These are phyloP conservation scores for Leishmania major DNA, from an alignment of 208 protist species.

Conservation along the genomic window DNA sequence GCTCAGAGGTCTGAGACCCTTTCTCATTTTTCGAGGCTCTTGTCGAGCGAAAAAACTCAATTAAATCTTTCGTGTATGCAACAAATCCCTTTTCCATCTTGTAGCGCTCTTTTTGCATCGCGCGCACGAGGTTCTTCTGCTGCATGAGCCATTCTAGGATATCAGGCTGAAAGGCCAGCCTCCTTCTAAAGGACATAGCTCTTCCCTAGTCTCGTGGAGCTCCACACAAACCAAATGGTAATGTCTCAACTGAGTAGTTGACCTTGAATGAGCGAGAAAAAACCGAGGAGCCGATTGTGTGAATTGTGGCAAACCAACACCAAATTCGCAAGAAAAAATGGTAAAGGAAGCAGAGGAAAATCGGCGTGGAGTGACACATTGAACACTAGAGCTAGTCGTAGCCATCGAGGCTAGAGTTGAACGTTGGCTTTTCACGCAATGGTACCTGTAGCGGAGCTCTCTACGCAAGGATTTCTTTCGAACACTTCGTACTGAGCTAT, in stretches of 20 bases:
- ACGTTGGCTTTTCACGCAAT: not conserved
- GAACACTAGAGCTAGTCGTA: not conserved
- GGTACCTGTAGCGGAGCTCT: not conserved
- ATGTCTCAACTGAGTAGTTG: not conserved
- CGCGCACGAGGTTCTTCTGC: slow-evolving; percentile 41
- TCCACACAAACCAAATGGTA: not conserved
- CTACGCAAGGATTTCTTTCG: too few relatives aligned
- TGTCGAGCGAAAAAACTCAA: slow-evolving; percentile 38
- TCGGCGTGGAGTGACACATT: not conserved
- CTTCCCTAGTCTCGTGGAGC: slow-evolving; percentile 12
- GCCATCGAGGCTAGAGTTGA: not conserved
- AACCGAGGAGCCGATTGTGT: not conserved
- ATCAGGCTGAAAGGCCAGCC: slow-evolving; percentile 64
- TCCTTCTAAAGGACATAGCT: slow-evolving; percentile 37
- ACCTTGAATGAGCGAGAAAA: slow-evolving; percentile 2
- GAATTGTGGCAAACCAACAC: not conserved
- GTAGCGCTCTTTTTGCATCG: slow-evolving; percentile 55
- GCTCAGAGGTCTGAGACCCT: slow-evolving; percentile 5
- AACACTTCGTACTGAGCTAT: not conserved
- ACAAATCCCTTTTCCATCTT: slow-evolving; percentile 85
- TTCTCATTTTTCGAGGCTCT: slow-evolving; percentile 11
- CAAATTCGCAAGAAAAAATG: not conserved
- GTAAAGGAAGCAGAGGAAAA: too few relatives aligned
- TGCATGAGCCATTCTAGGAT: slow-evolving; percentile 67
- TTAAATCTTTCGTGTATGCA: slow-evolving; percentile 60